Conservation (phyloP, 2,329 filamentous ascomycete species). For the Trichoderma sp. region DNA sequence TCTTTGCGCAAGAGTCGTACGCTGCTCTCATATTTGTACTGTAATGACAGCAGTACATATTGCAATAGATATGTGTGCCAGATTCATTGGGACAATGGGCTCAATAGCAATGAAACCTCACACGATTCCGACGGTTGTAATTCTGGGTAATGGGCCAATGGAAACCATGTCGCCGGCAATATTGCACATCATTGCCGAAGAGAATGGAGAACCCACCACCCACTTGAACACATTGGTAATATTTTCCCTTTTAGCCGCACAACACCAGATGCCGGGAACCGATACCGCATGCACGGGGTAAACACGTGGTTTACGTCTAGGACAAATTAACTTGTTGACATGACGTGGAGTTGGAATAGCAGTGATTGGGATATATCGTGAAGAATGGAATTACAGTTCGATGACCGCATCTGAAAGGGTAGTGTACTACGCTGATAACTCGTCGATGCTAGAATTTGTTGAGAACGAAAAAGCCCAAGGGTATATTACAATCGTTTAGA, state of each 20-base stretch:
- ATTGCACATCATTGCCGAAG: neutral
- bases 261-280: neutral
- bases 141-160: neutral
- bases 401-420: neutral
- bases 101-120: no score
- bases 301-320: neutral
- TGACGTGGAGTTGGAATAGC: neutral
- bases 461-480: neutral
- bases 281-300: neutral
- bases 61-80: neutral
- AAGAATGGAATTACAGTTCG: neutral
- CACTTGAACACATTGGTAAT: neutral
- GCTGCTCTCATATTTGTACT: neutral
- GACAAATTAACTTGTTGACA: neutral
- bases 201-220: neutral
- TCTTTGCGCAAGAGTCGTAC: neutral
- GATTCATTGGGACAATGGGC: neutral
- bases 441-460: neutral
- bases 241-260: conserved; percentile 14
- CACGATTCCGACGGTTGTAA: neutral
- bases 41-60: neutral
- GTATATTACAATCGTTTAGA: neutral
- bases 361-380: neutral
- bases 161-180: neutral
- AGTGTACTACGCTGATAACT: neutral